Evolutionary conservation across 2,329 filamentous ascomycete species (phyloP), one percentile per base, ranked within the genome.

Genomic region (Meredithiella fracta): DNA sequence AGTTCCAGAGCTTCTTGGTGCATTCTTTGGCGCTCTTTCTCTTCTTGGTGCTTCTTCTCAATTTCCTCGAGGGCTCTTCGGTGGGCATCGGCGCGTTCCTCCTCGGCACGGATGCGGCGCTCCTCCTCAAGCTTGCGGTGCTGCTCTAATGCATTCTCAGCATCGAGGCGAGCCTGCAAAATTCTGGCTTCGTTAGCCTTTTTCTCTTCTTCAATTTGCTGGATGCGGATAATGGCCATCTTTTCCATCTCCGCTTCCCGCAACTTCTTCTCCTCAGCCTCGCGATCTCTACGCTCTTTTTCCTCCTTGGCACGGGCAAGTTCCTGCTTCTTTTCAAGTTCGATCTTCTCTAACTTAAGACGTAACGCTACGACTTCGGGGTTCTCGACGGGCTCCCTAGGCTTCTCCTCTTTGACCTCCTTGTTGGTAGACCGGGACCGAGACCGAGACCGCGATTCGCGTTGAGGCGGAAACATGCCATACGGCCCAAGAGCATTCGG

Each of bases 311-410:
- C 34, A 6, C 31, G 50, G 6, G n/a, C 17, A 9, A 9, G 29
- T 14, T 17, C 50, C 17, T 37, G 25, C 50, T 58, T 44, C 14
- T 52, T 54, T 38, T 58, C 52, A 5, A 55, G 25, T 40, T 74
- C 66, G 1, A 71, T 71, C 58, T 64, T 67, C 42, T 60, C 64
- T 60, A 67, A 67, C 61, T 83, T 75, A 60, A 78, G 73, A 59
- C 82, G 75, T 57, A 83, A 73, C n/a, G 71, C 71, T 60, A 83
- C 70, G 62, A 79, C 79, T 56, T 83, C 76, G 6, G 47, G 42
- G 11, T 40, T 49, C 15, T 56, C 57, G 20, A 76, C 72, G 29
- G 64, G 64, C 3, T 62, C 63, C 11, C 66, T 65, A 14, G 68
- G 67, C 57, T 70, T 69, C 62, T 70, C 67, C 25, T 49, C 44